Evolutionary conservation across 352 stramenopile species (phyloP).

Genomic region (Phytophthora ramorum): DNA sequence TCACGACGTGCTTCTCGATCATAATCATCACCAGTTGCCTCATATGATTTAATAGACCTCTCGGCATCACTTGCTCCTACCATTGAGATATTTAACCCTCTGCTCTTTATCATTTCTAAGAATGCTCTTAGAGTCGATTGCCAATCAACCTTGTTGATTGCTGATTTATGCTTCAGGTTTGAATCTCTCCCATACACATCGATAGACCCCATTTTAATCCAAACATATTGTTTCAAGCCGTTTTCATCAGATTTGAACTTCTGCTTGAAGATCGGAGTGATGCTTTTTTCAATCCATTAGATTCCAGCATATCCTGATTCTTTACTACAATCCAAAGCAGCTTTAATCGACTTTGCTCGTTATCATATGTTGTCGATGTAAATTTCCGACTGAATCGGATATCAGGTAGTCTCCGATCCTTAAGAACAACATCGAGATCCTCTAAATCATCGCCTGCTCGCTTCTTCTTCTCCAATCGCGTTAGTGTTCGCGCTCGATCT

Average conservation of each 20-base stretch:
- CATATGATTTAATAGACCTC: neutral
- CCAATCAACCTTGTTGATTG: neutral
- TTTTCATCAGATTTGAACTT: slow-evolving; percentile 13
- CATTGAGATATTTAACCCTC: neutral
- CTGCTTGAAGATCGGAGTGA: slow-evolving; percentile 12
- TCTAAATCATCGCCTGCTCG: slow-evolving; percentile 4
- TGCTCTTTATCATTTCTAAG: neutral
- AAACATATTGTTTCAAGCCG: slow-evolving; percentile 2
- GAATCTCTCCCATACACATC: neutral
- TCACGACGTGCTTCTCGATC: neutral
- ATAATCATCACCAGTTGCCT: neutral
- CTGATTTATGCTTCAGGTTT: neutral
- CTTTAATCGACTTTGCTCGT: slow-evolving; percentile 4
- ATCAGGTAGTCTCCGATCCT: slow-evolving; percentile 4
- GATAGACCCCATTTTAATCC: slow-evolving; percentile 1
- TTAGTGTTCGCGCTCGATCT: neutral
- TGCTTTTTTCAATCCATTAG: slow-evolving; percentile 14
- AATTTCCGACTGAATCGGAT: neutral
- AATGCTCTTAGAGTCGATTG: neutral
- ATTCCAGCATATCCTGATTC: slow-evolving; percentile 5
- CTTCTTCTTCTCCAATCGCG: neutral
- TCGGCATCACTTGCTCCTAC: neutral
- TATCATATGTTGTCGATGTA: slow-evolving; percentile 7
- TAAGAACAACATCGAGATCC: slow-evolving; percentile 1
- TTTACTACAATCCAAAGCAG: slow-evolving; percentile 13